A percentile compares a stretch with the other conserved stretches of the same genome.
These are phyloP conservation scores for Hyphodiscus hymeniophilus DNA, from an alignment of 495 filamentous ascomycete species.

Conservation along the genomic window DNA sequence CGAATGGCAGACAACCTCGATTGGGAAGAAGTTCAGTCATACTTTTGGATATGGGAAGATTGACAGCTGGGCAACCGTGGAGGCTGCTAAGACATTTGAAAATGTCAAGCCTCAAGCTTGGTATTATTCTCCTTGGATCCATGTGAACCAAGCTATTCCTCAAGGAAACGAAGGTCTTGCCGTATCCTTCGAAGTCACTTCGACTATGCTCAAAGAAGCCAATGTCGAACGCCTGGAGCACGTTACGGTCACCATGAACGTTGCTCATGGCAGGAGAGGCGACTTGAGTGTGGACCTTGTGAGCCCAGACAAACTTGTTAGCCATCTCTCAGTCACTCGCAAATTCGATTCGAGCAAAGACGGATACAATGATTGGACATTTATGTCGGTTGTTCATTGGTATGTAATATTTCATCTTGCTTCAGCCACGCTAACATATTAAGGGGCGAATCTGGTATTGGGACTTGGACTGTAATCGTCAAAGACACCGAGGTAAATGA, in stretches of 20 bases:
- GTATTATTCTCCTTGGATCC: slow-evolving; percentile 88
- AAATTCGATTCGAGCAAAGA: slow-evolving; percentile 47
- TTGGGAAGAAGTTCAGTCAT: slow-evolving; percentile 84
- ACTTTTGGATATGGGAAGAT: slow-evolving; percentile 93
- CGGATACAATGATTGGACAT: slow-evolving; percentile 97
- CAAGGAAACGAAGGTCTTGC: slow-evolving; percentile 76
- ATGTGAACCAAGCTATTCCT: slow-evolving; percentile 78
- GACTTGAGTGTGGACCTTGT: slow-evolving; percentile 90
- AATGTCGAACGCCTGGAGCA: slow-evolving; percentile 86
- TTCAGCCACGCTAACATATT: slow-evolving; percentile 16
- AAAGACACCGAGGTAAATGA: slow-evolving; percentile 80
- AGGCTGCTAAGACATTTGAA: slow-evolving; percentile 77
- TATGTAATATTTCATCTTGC: slow-evolving; percentile 34
- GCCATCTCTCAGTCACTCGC: slow-evolving; percentile 72
- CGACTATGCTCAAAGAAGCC: slow-evolving; percentile 64
- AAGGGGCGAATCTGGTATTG: slow-evolving; percentile 84
- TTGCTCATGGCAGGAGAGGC: slow-evolving; percentile 75
- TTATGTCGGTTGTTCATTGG: slow-evolving; percentile 97
- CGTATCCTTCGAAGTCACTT: slow-evolving; percentile 68
- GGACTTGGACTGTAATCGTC: slow-evolving; percentile 84
- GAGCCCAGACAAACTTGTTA: slow-evolving; percentile 73
- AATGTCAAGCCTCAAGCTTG: slow-evolving; percentile 95
- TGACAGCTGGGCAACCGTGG: slow-evolving; percentile 78
- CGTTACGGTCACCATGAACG: slow-evolving; percentile 96
- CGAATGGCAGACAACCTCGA: slow-evolving; percentile 72